These are phyloP conservation scores for Pseudogymnoascus destructans DNA, from an alignment of 2,329 filamentous ascomycete genomes.

Conservation along the genomic window DNA sequence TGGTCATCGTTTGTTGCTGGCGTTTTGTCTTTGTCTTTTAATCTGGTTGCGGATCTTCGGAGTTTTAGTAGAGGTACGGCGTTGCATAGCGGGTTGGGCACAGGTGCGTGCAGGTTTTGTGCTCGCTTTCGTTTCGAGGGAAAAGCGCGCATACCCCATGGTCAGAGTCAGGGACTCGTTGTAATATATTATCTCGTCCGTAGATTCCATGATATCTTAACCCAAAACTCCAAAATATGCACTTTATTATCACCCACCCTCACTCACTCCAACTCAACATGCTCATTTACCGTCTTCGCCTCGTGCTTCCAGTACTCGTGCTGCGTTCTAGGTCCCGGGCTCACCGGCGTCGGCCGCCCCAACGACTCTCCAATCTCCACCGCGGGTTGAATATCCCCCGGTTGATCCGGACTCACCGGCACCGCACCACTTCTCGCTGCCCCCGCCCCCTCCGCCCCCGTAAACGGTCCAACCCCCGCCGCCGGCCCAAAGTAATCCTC, in stretches of 20 bases:
- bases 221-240: constrained; percentile 25
- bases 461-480: constrained; percentile 33
- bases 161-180: background rate
- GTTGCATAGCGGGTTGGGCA: constrained; percentile 22
- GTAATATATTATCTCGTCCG: background rate
- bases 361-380: background rate
- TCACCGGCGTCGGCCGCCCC: background rate
- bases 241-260: background rate
- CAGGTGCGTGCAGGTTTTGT: constrained; percentile 21
- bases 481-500: constrained; percentile 25
- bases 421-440: background rate
- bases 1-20: background rate
- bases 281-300: background rate
- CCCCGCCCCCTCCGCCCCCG: background rate
- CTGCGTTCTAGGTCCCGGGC: background rate
- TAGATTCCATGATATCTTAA: constrained; percentile 13
- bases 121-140: constrained; percentile 14
- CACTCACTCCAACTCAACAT: background rate
- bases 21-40: background rate
- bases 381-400: background rate
- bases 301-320: background rate
- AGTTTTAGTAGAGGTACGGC: background rate
- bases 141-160: background rate
- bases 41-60: background rate
- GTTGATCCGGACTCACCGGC: background rate